A percentile compares a stretch with the other conserved stretches of the same genome.
Evolutionary conservation across 2,329 filamentous ascomycete species (phyloP).

Genomic region (Verticillium nubilum): DNA sequence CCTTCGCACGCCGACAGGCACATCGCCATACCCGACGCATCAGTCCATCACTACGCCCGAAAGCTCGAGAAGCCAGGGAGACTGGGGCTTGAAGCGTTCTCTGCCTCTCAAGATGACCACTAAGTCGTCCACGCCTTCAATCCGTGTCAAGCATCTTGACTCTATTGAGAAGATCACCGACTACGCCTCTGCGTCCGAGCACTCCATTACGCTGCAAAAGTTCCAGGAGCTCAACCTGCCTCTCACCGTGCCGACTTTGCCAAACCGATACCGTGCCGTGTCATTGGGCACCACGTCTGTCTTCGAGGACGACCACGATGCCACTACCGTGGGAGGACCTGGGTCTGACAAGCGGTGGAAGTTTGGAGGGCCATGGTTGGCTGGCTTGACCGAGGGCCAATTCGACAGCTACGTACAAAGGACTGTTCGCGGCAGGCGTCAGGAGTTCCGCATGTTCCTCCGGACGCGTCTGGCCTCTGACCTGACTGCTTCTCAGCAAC

Average conservation of each 20-base stretch:
- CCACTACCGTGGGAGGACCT: slow-evolving; percentile 24
- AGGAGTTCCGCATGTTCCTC: slow-evolving; percentile 50
- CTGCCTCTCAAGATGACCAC: slow-evolving; percentile 72
- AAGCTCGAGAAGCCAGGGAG: slow-evolving; percentile 68
- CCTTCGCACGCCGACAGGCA: slow-evolving; percentile 27
- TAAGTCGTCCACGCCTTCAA: slow-evolving; percentile 65
- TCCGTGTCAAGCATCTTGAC: slow-evolving; percentile 75
- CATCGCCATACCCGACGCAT: slow-evolving; percentile 71
- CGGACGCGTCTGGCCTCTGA: slow-evolving; percentile 41
- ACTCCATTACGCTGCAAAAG: slow-evolving; percentile 75
- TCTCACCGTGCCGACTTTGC: slow-evolving; percentile 46
- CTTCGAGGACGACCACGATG: slow-evolving; percentile 54
- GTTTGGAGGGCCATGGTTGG: slow-evolving; percentile 62
- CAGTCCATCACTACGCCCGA: slow-evolving; percentile 76
- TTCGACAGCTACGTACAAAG: slow-evolving; percentile 52
- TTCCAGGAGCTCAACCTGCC: slow-evolving; percentile 78
- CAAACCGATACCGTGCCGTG: not conserved
- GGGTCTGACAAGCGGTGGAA: slow-evolving; percentile 52
- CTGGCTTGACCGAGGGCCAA: slow-evolving; percentile 54
- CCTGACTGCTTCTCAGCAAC: slow-evolving; percentile 31
- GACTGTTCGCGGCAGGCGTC: slow-evolving; percentile 45
- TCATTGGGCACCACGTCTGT: slow-evolving; percentile 33
- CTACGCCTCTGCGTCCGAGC: slow-evolving; percentile 77
- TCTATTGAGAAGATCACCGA: slow-evolving; percentile 85
- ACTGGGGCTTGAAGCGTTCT: slow-evolving; percentile 89